These are phyloP conservation scores for Penicillium chermesinum DNA, from an alignment of 495 filamentous ascomycete species.

Conservation along the genomic window DNA sequence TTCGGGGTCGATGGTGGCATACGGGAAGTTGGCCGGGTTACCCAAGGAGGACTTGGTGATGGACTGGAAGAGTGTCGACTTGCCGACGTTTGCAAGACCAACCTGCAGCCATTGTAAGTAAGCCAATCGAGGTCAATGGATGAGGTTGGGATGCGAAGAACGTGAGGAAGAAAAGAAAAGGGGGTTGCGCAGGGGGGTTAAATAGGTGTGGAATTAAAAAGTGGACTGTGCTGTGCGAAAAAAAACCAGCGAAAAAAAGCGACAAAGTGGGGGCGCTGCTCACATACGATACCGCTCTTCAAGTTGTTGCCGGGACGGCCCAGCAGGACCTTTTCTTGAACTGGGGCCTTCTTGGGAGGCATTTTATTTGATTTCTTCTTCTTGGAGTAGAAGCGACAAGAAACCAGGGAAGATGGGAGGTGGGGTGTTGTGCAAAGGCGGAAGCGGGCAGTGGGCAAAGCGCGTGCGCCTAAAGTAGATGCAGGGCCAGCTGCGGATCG, in stretches of 20 bases:
- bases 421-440: constrained; percentile 27
- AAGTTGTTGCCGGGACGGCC: constrained; percentile 96
- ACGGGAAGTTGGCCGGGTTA: constrained; percentile 99
- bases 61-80: constrained; percentile 98
- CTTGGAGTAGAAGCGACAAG: constrained; percentile 41
- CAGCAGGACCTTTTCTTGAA: constrained; percentile 58
- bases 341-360: constrained; percentile 51
- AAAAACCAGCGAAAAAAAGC: constrained; percentile 24
- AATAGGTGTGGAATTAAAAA: constrained; percentile 33
- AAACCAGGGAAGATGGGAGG: constrained; percentile 24
- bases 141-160: constrained; percentile 12
- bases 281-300: constrained; percentile 98
- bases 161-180: constrained; percentile 16
- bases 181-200: constrained; percentile 20
- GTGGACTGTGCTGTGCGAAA: constrained; percentile 34
- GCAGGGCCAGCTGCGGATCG: constrained; percentile 51
- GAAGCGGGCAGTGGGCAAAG: constrained; percentile 22
- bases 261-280: constrained; percentile 39
- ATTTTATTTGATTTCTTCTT: constrained; percentile 48
- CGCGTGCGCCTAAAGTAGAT: constrained; percentile 22
- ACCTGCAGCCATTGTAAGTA: constrained; percentile 55
- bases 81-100: constrained; percentile 98
- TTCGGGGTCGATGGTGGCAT: constrained; percentile 98
- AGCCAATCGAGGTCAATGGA: neutral
- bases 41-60: constrained; percentile 97